Evolutionary conservation across 129 eudicot genomes (phyloP).

Genomic region (Mikania micrantha): DNA sequence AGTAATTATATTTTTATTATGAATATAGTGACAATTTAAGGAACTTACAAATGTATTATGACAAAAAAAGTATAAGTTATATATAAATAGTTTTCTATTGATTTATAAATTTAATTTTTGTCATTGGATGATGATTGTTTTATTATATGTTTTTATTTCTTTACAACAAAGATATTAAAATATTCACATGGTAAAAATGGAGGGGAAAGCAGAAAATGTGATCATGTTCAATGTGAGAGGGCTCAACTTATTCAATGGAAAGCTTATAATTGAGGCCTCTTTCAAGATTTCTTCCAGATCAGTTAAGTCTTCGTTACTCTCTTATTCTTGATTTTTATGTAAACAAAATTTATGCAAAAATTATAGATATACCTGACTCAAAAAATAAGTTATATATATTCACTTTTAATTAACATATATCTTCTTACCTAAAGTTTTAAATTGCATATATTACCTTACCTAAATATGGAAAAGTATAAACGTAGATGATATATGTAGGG

Average conservation of each 20-base stretch:
- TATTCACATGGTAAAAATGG: slow-evolving; percentile 52
- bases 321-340: not conserved
- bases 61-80: no score
- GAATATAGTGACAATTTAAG: no score
- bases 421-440: no score
- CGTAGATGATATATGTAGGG: no score
- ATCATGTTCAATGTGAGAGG: slow-evolving; percentile 88
- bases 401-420: no score
- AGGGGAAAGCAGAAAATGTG: slow-evolving; percentile 91
- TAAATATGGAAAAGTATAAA: no score
- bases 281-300: slow-evolving; percentile 69
- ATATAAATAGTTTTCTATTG: no score
- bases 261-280: slow-evolving; percentile 73
- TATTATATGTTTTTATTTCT: not conserved
- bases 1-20: no score
- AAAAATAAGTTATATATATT: no score
- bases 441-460: no score
- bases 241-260: slow-evolving; percentile 64
- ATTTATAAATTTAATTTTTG: not conserved
- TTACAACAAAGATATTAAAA: slow-evolving; percentile 14
- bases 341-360: not conserved
- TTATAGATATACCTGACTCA: no score
- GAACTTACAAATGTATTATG: no score
- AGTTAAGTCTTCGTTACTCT: slow-evolving; percentile 36
- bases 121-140: not conserved